Conservation (phyloP, 495 filamentous ascomycete genomes). For the Sabuloglossum arenarium region DNA sequence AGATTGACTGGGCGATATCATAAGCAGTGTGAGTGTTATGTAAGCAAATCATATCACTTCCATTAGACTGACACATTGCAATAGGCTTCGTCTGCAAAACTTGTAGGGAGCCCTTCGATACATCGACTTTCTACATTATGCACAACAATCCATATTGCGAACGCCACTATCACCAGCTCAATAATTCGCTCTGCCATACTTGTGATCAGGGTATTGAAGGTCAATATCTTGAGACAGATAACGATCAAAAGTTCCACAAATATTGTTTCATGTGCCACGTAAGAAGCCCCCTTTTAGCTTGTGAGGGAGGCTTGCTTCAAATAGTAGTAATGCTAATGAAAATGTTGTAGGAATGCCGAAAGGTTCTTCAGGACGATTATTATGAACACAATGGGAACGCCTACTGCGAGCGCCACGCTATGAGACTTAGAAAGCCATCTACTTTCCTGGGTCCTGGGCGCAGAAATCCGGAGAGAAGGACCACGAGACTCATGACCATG, state of each 20-base stretch:
- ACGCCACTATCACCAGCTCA: conserved; percentile 81
- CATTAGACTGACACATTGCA: not conserved
- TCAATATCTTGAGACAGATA: conserved; percentile 75
- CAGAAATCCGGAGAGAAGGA: conserved; percentile 3
- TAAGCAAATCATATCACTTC: not conserved
- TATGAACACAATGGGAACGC: conserved; percentile 43
- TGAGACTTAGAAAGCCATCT: conserved; percentile 29
- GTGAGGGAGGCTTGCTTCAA: not conserved
- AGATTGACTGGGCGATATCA: conserved; percentile 87
- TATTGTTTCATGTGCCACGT: conserved; percentile 62
- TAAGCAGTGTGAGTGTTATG: conserved; percentile 37
- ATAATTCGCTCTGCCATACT: conserved; percentile 58
- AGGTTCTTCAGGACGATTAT: conserved; percentile 24
- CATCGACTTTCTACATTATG: conserved; percentile 82
- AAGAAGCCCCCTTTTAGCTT: conserved; percentile 11
- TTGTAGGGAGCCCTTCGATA: conserved; percentile 62
- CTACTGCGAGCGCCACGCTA: conserved; percentile 78
- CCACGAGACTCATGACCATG: conserved; percentile 4
- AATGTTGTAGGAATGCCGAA: conserved; percentile 15
- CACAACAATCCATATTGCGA: conserved; percentile 77
- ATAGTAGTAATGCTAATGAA: not conserved
- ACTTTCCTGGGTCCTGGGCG: conserved; percentile 13
- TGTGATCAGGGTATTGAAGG: conserved; percentile 84
- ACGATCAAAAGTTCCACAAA: conserved; percentile 63
- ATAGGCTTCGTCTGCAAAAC: conserved; percentile 65